Evolutionary conservation across 768 basidiomycete genomes (phyloP).

Genomic region (Mycena vitilis): DNA sequence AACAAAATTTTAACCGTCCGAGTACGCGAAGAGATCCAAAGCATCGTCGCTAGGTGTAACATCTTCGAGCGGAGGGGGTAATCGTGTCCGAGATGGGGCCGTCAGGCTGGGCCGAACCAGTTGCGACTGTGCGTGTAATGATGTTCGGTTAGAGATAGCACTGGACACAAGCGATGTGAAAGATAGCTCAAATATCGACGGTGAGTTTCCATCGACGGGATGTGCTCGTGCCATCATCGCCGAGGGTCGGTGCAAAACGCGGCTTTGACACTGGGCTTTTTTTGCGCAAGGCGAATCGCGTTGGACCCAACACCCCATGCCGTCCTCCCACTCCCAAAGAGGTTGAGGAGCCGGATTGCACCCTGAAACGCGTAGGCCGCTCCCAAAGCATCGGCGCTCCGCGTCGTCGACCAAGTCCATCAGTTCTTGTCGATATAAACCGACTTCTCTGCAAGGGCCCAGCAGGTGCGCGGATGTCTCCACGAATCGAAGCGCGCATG

Average conservation of each 20-base stretch:
- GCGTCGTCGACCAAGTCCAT: constrained; percentile 63
- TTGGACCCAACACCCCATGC: constrained; percentile 57
- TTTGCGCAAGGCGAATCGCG: constrained; percentile 12
- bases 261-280: constrained; percentile 9
- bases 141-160: constrained; percentile 30
- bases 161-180: constrained; percentile 34
- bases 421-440: constrained; percentile 51
- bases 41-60: constrained; percentile 53
- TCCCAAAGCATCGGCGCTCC: constrained; percentile 59
- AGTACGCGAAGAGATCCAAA: constrained; percentile 59
- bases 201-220: neutral
- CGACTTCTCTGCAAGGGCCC: constrained; percentile 38
- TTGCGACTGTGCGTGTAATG: constrained; percentile 22
- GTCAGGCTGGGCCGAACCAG: neutral
- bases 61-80: constrained; percentile 1
- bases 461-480: constrained; percentile 41
- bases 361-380: neutral
- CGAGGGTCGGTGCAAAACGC: too few relatives aligned
- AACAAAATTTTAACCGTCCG: constrained; percentile 5
- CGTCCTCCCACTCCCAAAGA: constrained; percentile 63
- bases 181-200: constrained; percentile 19
- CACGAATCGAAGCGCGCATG: constrained; percentile 59
- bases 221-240: too few relatives aligned
- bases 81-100: neutral
- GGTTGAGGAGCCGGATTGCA: neutral